Evolutionary conservation across 768 basidiomycete species (phyloP).

Genomic region (Naganishia vaughanmartiniae): DNA sequence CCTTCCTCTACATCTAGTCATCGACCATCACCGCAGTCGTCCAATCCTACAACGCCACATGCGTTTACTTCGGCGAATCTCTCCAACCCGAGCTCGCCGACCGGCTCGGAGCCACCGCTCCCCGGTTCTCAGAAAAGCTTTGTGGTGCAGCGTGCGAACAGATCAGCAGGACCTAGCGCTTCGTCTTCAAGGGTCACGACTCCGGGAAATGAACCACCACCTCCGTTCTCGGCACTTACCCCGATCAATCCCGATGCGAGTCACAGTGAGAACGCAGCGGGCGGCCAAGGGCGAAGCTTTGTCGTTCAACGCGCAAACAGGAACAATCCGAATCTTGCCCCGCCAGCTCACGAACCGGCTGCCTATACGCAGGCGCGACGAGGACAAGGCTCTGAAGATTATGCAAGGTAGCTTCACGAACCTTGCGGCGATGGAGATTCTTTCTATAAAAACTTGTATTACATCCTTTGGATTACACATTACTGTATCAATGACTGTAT

Average conservation of each 20-base stretch:
- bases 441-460: conserved; percentile 3
- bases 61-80: conserved; percentile 6
- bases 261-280: not conserved
- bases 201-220: not conserved
- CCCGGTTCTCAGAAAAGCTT: conserved; percentile 24
- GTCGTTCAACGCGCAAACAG: conserved; percentile 24
- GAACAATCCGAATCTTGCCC: not conserved
- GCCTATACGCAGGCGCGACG: not conserved
- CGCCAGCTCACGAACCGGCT: not conserved
- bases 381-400: not conserved
- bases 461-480: not conserved
- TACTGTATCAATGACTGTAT: conserved; percentile 25
- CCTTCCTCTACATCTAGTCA: conserved; percentile 8
- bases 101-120: not conserved
- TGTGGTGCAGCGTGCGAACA: conserved; percentile 24
- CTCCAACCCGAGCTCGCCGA: conserved; percentile 8
- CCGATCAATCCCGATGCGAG: not conserved
- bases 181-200: conserved; percentile 21
- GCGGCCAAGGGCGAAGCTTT: conserved; percentile 6
- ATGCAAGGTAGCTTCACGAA: not conserved
- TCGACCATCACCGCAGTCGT: not conserved
- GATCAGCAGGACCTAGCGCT: conserved; percentile 15
- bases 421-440: not conserved
- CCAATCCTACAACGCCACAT: conserved; percentile 9
- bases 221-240: conserved; percentile 9